A percentile compares a stretch with the other conserved stretches of the same genome.
Evolutionary conservation across 345 rosid genomes (phyloP).

Genomic region (Dimocarpus longan): DNA sequence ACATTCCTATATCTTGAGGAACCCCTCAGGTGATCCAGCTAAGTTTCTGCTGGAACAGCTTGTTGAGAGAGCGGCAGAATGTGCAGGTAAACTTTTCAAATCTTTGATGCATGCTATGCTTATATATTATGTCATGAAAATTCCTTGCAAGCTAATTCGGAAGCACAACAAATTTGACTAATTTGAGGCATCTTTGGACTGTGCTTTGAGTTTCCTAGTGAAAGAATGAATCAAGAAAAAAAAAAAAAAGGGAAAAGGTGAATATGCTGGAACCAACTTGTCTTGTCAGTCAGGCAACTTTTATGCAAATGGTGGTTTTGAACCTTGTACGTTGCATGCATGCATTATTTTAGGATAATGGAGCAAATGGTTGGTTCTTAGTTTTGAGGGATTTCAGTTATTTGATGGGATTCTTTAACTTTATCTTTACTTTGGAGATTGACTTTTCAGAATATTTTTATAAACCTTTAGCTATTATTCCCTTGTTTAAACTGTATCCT

Average conservation of each 20-base stretch:
- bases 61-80: conserved; percentile 76
- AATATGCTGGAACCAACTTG: not conserved
- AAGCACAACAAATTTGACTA: not conserved
- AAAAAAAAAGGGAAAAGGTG: not conserved
- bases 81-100: conserved; percentile 62
- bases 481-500: not conserved
- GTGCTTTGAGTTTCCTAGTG: not conserved
- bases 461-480: not conserved
- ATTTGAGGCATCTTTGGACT: not conserved
- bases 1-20: conserved; percentile 51
- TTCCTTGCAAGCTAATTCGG: not conserved
- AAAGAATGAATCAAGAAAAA: not conserved
- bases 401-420: not conserved
- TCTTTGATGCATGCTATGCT: not conserved
- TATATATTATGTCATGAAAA: conserved; percentile 1
- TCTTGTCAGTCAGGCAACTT: not conserved
- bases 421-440: not conserved
- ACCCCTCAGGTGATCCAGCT: conserved; percentile 89
- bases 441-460: not conserved
- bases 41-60: conserved; percentile 83
- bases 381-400: not conserved
- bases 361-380: not conserved
- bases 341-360: not conserved
- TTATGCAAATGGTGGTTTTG: not conserved
- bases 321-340: not conserved